Evolutionary conservation across 1,284 basidiomycete species (phyloP), one percentile per base, ranked within the genome.

Genomic region (Sporisorium sorghi): DNA sequence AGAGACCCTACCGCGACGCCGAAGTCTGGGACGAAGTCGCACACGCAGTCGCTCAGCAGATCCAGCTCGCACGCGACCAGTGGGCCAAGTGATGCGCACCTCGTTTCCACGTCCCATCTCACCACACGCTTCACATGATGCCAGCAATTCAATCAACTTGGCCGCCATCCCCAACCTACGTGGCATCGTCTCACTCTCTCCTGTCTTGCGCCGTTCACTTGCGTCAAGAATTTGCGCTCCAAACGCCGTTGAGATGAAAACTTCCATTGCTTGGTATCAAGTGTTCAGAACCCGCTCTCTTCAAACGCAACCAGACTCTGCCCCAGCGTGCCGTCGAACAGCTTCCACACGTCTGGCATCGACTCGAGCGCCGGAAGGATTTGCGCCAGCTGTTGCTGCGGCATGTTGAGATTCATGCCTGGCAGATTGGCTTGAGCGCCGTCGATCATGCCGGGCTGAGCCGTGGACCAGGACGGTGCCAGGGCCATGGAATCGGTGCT

Each of bases 11-110:
- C 40, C 61, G 58, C 19, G 83, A 84, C 49, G 56, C 67, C 1
- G 82, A 82, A 42, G 76, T 80, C 1, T 84, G 83, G 83, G 76
- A 80, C 40, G 72, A 74, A 39, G 59, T 74, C 9, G 72, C 61
- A 14, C 58, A 48, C 24, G 66, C 72, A 15, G 72, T 74, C 2
- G 55, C 52, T 21, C 54, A 59, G 35, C 66, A 74, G 30, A 43
- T 74, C 50, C 44, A 55, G 54, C 26, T 48, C 7, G 71, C 71
- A 2, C 54, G 44, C 19, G 42, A 55, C n/a, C n/a, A n/a, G n/a
- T n/a, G n/a, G n/a, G n/a, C 32, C 24, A 46, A 37, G 30, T 70
- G 48, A 58, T 46, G n/a, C n/a, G n/a, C n/a, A n/a, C n/a, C n/a
- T n/a, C n/a, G n/a, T n/a, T n/a, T n/a, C n/a, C n/a, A n/a, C n/a